Conservation (phyloP, 768 basidiomycete genomes). For the Tephrocybe sp. region DNA sequence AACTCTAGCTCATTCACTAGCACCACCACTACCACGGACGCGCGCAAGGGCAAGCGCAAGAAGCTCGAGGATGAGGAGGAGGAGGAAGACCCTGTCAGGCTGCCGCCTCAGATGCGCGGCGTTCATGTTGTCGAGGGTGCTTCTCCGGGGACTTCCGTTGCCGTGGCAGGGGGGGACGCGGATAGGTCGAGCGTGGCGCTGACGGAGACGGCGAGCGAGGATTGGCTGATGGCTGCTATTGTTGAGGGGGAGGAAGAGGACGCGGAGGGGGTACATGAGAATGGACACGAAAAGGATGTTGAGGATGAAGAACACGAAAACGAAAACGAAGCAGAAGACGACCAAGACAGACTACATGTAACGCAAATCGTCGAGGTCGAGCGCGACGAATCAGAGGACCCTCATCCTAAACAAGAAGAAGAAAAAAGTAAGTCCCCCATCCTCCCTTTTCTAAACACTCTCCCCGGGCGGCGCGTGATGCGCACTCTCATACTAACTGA, state of each 20-base stretch:
- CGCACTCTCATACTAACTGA: conserved; percentile 63
- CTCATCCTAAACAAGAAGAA: conserved; percentile 22
- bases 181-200: conserved; percentile 54
- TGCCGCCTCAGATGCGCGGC: conserved; percentile 53
- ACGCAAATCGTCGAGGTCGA: conserved; percentile 37
- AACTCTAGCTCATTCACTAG: conserved; percentile 53
- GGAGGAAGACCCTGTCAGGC: conserved; percentile 69
- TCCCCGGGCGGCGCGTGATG: too few species aligned
- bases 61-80: conserved; percentile 89
- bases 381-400: conserved; percentile 31
- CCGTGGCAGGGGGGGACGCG: neutral
- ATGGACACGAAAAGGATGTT: conserved; percentile 18
- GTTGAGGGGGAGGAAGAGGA: conserved; percentile 67
- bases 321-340: conserved; percentile 42
- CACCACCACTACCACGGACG: too few species aligned
- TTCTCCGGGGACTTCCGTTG: neutral
- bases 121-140: conserved; percentile 6
- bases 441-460: too few species aligned
- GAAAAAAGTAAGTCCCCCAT: conserved; percentile 31
- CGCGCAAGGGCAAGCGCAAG: conserved; percentile 86
- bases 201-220: conserved; percentile 79
- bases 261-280: too few species aligned
- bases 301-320: conserved; percentile 40
- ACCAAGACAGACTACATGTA: conserved; percentile 43
- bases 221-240: conserved; percentile 91